These are phyloP conservation scores for Ceratocystis cubensis DNA, from an alignment of 2,329 filamentous ascomycete species.

Conservation along the genomic window DNA sequence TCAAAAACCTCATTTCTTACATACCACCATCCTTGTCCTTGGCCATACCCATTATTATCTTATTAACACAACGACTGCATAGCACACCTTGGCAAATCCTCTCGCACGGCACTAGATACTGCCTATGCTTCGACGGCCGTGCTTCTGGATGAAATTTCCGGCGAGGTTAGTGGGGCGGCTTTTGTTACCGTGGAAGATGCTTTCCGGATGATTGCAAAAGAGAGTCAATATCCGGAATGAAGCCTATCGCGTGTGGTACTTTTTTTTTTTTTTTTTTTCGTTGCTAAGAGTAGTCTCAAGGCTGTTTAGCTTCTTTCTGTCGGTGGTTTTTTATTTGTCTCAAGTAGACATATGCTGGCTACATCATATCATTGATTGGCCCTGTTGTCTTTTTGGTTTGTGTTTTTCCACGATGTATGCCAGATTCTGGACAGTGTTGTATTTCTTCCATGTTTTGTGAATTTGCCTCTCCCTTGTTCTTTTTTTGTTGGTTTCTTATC, in stretches of 20 bases:
- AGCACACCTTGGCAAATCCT: slow-evolving; percentile 87
- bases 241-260: not conserved
- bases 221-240: not conserved
- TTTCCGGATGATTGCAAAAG: not conserved
- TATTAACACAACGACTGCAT: slow-evolving; percentile 22
- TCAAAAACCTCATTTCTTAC: not conserved
- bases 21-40: not conserved
- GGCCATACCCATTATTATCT: not conserved
- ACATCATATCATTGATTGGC: not conserved
- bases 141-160: slow-evolving; percentile 67
- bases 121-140: slow-evolving; percentile 78
- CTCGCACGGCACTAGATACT: slow-evolving; percentile 70
- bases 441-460: not conserved
- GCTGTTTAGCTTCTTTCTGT: too few species aligned
- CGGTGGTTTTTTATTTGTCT: too few species aligned
- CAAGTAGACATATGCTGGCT: too few species aligned
- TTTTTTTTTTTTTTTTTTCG: too few species aligned
- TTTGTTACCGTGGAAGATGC: slow-evolving; percentile 42
- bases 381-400: not conserved
- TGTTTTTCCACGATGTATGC: slow-evolving; percentile 2
- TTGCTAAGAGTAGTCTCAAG: too few species aligned
- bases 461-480: not conserved
- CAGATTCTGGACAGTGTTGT: slow-evolving; percentile 6
- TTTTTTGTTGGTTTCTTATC: not conserved
- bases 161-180: slow-evolving; percentile 67